Percentiles rank a stretch among this genome's conserved stretches.
These are phyloP conservation scores for Apiospora aurea DNA, from an alignment of 2,329 filamentous ascomycete genomes.

Conservation along the genomic window DNA sequence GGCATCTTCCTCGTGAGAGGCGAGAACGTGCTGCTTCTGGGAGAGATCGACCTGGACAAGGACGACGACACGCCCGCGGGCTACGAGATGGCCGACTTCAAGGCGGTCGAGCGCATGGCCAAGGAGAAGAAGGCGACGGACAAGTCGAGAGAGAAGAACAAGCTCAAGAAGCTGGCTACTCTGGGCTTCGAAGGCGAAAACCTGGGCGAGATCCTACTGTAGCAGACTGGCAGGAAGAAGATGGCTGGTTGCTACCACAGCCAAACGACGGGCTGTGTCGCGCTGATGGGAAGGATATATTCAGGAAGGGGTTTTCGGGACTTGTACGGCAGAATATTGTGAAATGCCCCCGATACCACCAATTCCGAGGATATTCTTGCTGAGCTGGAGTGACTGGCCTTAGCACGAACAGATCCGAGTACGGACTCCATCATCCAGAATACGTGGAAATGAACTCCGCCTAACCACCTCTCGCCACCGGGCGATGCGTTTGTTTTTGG, in stretches of 20 bases:
- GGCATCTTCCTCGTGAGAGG: conserved; percentile 93
- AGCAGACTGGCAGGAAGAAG: conserved; percentile 47
- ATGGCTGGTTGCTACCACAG: conserved; percentile 22
- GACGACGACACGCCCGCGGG: conserved; percentile 84
- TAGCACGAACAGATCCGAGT: conserved; percentile 16
- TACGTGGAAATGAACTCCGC: background rate
- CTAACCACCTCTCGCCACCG: background rate
- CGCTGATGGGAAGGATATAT: conserved; percentile 1
- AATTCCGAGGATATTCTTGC: background rate
- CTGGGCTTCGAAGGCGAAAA: conserved; percentile 91
- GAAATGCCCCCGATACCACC: conserved; percentile 56
- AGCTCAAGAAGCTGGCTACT: conserved; percentile 73
- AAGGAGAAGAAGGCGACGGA: conserved; percentile 74
- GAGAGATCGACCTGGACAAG: conserved; percentile 95
- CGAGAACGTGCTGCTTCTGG: conserved; percentile 95
- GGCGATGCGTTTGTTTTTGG: background rate
- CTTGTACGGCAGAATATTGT: conserved; percentile 65
- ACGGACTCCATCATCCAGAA: background rate
- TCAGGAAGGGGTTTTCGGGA: conserved; percentile 20
- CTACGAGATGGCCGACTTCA: conserved; percentile 69
- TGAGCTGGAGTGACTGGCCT: conserved; percentile 9
- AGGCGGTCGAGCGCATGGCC: conserved; percentile 75
- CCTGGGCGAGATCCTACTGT: conserved; percentile 74
- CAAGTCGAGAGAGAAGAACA: conserved; percentile 76
- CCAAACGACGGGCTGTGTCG: background rate